A percentile compares a stretch with the other conserved stretches of the same genome.
phyloP scores from a whole-genome alignment of 1,284 basidiomycete genomes.

The Leccinum ponderosum region DNA sequence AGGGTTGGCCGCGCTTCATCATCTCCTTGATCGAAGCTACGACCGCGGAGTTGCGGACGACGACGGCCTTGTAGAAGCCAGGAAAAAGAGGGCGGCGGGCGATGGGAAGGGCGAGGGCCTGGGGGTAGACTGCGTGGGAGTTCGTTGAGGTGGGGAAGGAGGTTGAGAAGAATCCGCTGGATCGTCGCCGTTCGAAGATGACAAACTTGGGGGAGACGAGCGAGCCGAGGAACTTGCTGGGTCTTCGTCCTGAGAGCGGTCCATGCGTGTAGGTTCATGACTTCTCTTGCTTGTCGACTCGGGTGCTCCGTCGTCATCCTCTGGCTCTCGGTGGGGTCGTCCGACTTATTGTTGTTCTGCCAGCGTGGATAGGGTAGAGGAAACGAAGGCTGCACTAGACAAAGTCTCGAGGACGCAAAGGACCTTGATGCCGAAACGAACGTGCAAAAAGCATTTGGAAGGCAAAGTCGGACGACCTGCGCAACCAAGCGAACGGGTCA shows the following conservation, averaged over 20 bases:
- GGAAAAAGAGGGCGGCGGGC: slow-evolving; percentile 96
- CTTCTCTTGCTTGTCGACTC: slow-evolving; percentile 15
- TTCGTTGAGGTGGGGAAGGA: slow-evolving; percentile 36
- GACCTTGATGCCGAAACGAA: slow-evolving; percentile 16
- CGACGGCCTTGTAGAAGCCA: slow-evolving; percentile 97
- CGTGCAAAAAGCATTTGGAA: slow-evolving; percentile 26
- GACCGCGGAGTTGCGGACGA: slow-evolving; percentile 87
- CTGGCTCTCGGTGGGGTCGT: slow-evolving; percentile 25
- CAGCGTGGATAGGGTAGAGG: slow-evolving; percentile 29
- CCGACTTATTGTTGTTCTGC: slow-evolving; percentile 26
- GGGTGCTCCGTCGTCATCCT: slow-evolving; percentile 24
- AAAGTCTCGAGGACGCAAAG: slow-evolving; percentile 23
- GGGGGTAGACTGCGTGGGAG: slow-evolving; percentile 71
- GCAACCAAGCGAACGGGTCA: slow-evolving; percentile 1
- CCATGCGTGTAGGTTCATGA: slow-evolving; percentile 16
- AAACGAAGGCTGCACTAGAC: slow-evolving; percentile 21
- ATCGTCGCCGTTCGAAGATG: slow-evolving; percentile 29
- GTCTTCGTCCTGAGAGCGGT: slow-evolving; percentile 31
- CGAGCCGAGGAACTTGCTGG: slow-evolving; percentile 28
- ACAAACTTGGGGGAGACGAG: slow-evolving; percentile 29
- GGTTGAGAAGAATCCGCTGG: slow-evolving; percentile 25
- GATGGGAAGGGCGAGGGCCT: slow-evolving; percentile 94
- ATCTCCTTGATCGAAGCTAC: slow-evolving; percentile 96
- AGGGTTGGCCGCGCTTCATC: slow-evolving; percentile 96
- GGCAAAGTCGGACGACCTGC: slow-evolving; percentile 16